Evolutionary conservation across 2,329 filamentous ascomycete genomes (phyloP), one percentile per base, ranked within the genome.

Genomic region (Apiospora saccharicola): DNA sequence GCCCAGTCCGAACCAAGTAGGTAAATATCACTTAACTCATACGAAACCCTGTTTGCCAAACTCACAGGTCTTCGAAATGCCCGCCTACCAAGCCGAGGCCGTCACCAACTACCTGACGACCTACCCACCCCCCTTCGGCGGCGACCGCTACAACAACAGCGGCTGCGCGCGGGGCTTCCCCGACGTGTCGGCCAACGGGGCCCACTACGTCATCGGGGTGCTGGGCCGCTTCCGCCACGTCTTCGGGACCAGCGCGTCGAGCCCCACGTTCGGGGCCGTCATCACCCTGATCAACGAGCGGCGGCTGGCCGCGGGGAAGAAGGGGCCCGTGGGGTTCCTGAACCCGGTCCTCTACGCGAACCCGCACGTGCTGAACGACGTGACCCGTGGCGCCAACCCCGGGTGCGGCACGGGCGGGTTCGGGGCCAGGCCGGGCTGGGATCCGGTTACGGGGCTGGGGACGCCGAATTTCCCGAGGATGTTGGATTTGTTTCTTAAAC

Each of bases 401-500:
- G 41, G 26, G 4, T 74, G 73, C 57, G 67, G 67, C 14, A 44
- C 47, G 3, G 26, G 4, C 2, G 64, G 44, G 10, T 71, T 71
- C 19, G 24, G 16, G 30, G 71, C 67, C 5, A 22, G 26, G 22
- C 61, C 67, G 0, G 83, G 83, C 0, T 87, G 85, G 85, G 85
- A 86, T 77, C 84, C 84, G 0, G 84, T 86, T 4, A 86, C 85
- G 0, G 85, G 85, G 0, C 79, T 84, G 16, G 85, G 85, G 8
- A 71, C 69, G 24, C 69, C 69, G 1, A n/a, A 43, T 6, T 71
- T 71, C 14, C 37, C 24, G 3, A 51, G 24, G 46, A 41, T 70
- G 49, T 41, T 70, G 68, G 44, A 68, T n/a, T 24, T 64, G 34
- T 64, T 64, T 14, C 19, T 64, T 1, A 1, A 34, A 3, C 14